phyloP scores from a whole-genome alignment of 2,329 filamentous ascomycete species.

The Tothia fuscella region DNA sequence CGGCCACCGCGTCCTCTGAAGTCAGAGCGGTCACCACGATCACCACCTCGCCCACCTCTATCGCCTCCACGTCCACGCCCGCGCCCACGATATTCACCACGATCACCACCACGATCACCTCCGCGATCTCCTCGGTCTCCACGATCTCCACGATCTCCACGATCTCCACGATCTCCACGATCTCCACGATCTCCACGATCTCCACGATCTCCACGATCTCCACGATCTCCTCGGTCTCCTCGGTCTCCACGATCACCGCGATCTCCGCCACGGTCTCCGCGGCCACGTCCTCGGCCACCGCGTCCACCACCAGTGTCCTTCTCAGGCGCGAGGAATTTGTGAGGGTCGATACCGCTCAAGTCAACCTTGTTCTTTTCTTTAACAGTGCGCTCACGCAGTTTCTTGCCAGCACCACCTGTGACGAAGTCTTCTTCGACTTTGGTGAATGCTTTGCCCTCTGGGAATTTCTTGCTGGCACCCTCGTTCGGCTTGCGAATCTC shows the following conservation, averaged over 20 bases:
- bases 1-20: conserved; percentile 28
- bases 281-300: conserved; percentile 19
- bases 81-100: conserved; percentile 31
- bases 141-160: conserved; percentile 36
- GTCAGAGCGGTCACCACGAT: conserved; percentile 38
- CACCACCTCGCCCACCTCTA: conserved; percentile 28
- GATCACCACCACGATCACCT: conserved; percentile 28
- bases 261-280: conserved; percentile 34
- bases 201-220: conserved; percentile 31
- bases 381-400: conserved; percentile 71
- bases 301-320: conserved; percentile 18
- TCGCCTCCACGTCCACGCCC: conserved; percentile 34
- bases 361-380: conserved; percentile 86
- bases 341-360: conserved; percentile 59
- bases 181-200: conserved; percentile 24
- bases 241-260: conserved; percentile 34
- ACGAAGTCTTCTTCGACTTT: conserved; percentile 63
- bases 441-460: conserved; percentile 57
- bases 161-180: conserved; percentile 26
- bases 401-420: conserved; percentile 60
- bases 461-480: conserved; percentile 91
- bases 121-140: conserved; percentile 25
- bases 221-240: conserved; percentile 40
- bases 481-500: conserved; percentile 86
- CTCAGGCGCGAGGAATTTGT: conserved; percentile 51